Conservation (phyloP, 148 eudicot genomes). For the Camellia sinensis region DNA sequence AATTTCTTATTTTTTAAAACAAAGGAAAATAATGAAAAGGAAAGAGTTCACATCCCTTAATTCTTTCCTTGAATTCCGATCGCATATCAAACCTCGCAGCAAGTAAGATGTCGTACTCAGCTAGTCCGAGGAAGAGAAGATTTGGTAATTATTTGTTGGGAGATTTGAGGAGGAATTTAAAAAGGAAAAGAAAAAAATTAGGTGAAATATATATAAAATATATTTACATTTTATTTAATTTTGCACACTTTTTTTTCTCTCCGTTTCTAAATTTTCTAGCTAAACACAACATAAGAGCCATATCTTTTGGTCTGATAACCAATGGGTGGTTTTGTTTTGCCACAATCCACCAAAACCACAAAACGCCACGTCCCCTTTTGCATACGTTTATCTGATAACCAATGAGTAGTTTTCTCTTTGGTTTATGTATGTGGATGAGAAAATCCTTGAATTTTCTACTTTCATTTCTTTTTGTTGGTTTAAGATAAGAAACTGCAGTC, state of each 20-base stretch:
- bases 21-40: background rate
- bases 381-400: constrained; percentile 20
- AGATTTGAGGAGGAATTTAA: no score
- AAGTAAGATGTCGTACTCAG: background rate
- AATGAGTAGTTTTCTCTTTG: constrained; percentile 8
- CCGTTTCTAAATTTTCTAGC: no score
- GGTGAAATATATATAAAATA: no score
- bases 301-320: constrained; percentile 28
- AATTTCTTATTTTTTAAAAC: background rate
- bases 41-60: no score
- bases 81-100: no score
- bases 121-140: background rate
- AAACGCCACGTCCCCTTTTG: constrained; percentile 16
- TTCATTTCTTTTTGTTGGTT: constrained; percentile 27
- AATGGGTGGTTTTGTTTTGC: constrained; percentile 32
- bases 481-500: constrained; percentile 27
- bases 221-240: no score
- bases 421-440: constrained; percentile 44
- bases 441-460: constrained; percentile 14
- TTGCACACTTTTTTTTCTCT: no score
- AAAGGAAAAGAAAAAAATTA: no score
- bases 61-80: no score
- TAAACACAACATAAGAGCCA: background rate
- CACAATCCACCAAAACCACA: constrained; percentile 24
- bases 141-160: background rate